Evolutionary conservation across 768 basidiomycete species (phyloP), one percentile per base, ranked within the genome.

Genomic region (Lactarius sanguifluus): DNA sequence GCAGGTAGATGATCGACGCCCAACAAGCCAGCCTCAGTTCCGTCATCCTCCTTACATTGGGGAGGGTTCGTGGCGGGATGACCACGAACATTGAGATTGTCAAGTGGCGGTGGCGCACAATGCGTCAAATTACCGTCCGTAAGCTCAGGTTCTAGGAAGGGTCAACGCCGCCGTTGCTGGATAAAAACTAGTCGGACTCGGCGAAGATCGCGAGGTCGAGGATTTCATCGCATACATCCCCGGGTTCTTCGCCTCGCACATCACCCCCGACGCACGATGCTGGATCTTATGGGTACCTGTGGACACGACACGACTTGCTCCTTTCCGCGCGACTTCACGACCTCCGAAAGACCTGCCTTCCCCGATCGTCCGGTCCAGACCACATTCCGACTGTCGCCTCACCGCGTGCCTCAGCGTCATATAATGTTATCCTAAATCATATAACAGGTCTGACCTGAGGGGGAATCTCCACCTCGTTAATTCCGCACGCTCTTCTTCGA

Each of bases 141-240:
- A 18, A 30, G 5, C 28, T 30, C 32, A 20, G 16, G 54, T 32
- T 32, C 28, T 5, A 56, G 20, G 54, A 55, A 30, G 36, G 36
- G 36, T 13, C 36, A 50, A 50, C 47, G 47, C 23, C 5, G 12
- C 20, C 28, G 32, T 56, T 30, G 54, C 28, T 8, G 54, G 54
- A 30, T 18, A 18, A 28, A 28, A 28, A 16, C 28, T 45, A n/a
- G 4, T 4, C 2, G 45, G 45, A 23, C 4, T 12, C 18, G 3
- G 45, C 45, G n/a, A 50, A 50, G 47, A 57, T 32, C 55, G 55
- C 28, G 9, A 30, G 55, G 9, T 60, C 9, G 59, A 60, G 23
- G 18, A 45, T 60, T 32, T 30, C 59, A n/a, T 45, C 10, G 40
- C 30, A 7, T 18, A 41, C 41, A 57, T 34, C 16, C 55, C 30